Conservation (phyloP, 2,329 filamentous ascomycete genomes). For the Colletotrichum gloeosporioides region DNA sequence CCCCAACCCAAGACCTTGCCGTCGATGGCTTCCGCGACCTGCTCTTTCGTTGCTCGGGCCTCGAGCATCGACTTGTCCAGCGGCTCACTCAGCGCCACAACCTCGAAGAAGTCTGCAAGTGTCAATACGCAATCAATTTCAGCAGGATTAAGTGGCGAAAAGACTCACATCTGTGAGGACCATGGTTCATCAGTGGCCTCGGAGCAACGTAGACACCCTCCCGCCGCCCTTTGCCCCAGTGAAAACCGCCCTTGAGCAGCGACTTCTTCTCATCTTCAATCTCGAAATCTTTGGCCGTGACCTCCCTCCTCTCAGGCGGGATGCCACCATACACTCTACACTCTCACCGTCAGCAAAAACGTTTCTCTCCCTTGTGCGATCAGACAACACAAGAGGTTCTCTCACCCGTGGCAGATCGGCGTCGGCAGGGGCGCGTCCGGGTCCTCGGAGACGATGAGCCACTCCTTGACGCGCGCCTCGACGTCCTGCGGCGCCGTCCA, state of each 20-base stretch:
- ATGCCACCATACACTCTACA: constrained; percentile 43
- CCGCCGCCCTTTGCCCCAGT: constrained; percentile 47
- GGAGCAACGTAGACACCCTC: constrained; percentile 50
- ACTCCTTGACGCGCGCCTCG: constrained; percentile 41
- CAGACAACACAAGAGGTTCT: not conserved
- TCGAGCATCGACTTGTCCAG: constrained; percentile 43
- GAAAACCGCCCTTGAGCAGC: constrained; percentile 48
- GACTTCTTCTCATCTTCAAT: constrained; percentile 30
- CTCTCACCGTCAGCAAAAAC: not conserved
- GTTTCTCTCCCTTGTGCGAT: not conserved
- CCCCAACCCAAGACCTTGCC: constrained; percentile 58
- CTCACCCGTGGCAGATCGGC: constrained; percentile 51
- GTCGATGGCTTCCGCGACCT: constrained; percentile 46
- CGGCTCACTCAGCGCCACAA: constrained; percentile 51
- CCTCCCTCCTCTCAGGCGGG: constrained; percentile 34
- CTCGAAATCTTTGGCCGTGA: constrained; percentile 43
- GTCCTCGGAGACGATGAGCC: constrained; percentile 52
- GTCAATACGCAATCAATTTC: not conserved
- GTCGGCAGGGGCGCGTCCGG: constrained; percentile 50
- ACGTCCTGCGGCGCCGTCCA: constrained; percentile 40
- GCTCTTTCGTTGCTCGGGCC: constrained; percentile 43
- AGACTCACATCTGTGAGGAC: constrained; percentile 52
- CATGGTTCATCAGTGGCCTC: constrained; percentile 53
- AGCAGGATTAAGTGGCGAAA: not conserved
- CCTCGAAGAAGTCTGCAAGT: constrained; percentile 50